Percentiles rank a stretch among this genome's conserved stretches.
Conservation (phyloP, 2,329 filamentous ascomycete genomes). For the Paracoccidioides brasiliensis region DNA sequence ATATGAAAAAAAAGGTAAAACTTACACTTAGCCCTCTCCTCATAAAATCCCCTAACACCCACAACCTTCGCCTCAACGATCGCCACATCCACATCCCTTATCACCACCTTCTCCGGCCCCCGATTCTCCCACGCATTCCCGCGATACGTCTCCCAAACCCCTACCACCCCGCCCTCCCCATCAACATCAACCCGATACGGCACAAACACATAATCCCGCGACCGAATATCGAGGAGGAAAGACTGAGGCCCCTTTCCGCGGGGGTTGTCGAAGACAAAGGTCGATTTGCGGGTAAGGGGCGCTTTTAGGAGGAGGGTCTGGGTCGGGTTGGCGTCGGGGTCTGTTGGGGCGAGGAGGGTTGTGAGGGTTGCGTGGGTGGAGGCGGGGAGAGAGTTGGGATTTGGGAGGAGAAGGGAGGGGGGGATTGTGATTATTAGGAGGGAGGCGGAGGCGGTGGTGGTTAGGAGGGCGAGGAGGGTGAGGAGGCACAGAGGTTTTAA, state of each 20-base stretch:
- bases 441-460: constrained; percentile 13
- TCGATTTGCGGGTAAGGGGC: constrained; percentile 53
- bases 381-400: constrained; percentile 30
- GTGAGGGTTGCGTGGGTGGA: constrained; percentile 41
- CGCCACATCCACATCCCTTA: constrained; percentile 23
- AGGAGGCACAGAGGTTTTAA: neutral
- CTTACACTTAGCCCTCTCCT: constrained; percentile 63
- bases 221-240: constrained; percentile 74
- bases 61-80: constrained; percentile 50
- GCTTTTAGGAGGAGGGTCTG: constrained; percentile 40
- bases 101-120: constrained; percentile 40
- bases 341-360: constrained; percentile 13
- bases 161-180: constrained; percentile 37
- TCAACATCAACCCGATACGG: constrained; percentile 62
- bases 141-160: constrained; percentile 71
- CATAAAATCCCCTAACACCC: constrained; percentile 59
- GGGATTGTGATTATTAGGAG: constrained; percentile 28
- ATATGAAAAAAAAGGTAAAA: constrained; percentile 14
- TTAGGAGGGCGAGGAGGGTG: constrained; percentile 11
- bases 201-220: constrained; percentile 59
- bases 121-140: constrained; percentile 85
- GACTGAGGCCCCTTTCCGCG: constrained; percentile 30
- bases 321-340: constrained; percentile 23
- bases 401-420: constrained; percentile 31
- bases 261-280: constrained; percentile 52